These are phyloP conservation scores for Thalassiosira hispida DNA, from an alignment of 352 stramenopile species.

Conservation along the genomic window DNA sequence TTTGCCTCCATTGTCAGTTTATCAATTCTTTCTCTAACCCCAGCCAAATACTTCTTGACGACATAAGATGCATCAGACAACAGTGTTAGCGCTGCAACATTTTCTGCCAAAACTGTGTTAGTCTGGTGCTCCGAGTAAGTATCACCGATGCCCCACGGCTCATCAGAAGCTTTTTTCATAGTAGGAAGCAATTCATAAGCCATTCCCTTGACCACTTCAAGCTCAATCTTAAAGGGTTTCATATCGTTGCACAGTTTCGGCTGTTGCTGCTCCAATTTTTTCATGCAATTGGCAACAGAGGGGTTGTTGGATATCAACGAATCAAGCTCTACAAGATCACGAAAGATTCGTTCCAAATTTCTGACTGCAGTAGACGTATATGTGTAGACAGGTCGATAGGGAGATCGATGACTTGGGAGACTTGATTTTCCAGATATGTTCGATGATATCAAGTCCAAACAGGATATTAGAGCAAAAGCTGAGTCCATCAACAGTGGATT, in stretches of 20 bases:
- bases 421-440: conserved; percentile 13
- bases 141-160: conserved; percentile 19
- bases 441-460: conserved; percentile 37
- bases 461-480: conserved; percentile 33
- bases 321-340: conserved; percentile 18
- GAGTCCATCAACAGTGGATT: conserved; percentile 25
- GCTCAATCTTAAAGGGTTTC: conserved; percentile 10
- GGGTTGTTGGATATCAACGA: conserved; percentile 26
- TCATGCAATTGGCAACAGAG: conserved; percentile 14
- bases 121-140: conserved; percentile 33
- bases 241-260: conserved; percentile 15
- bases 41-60: conserved; percentile 33
- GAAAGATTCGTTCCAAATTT: conserved; percentile 23
- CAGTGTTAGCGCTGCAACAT: conserved; percentile 60
- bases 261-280: conserved; percentile 24
- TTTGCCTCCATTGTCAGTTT: conserved; percentile 12
- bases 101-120: conserved; percentile 24
- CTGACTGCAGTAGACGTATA: conserved; percentile 39
- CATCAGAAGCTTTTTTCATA: conserved; percentile 10
- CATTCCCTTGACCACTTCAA: conserved; percentile 15
- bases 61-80: conserved; percentile 57
- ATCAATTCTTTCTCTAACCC: conserved; percentile 18
- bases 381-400: conserved; percentile 34
- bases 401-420: background rate
- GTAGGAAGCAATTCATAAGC: conserved; percentile 17